A percentile compares a stretch with the other conserved stretches of the same genome.
These are phyloP conservation scores for Aurantiochytrium sp. DNA, from an alignment of 108 stramenopile species.

Conservation along the genomic window DNA sequence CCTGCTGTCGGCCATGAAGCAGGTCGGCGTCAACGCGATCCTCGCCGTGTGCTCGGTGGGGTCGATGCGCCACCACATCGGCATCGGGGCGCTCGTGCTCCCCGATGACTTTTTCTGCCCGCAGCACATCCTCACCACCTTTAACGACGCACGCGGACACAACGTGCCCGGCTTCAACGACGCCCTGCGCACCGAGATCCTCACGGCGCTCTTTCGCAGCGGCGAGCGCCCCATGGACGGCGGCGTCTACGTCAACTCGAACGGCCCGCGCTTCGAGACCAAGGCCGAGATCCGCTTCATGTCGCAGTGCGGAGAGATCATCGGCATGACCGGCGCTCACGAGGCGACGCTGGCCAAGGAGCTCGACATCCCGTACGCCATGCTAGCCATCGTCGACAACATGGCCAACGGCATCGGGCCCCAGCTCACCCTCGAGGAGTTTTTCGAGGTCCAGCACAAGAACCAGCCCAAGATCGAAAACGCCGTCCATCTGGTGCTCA, in stretches of 20 bases:
- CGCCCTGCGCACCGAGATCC: neutral
- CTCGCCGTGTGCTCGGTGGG: constrained; percentile 36
- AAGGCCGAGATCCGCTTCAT: constrained; percentile 36
- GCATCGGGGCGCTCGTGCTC: constrained; percentile 17
- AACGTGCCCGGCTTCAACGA: constrained; percentile 11
- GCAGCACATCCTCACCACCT: neutral
- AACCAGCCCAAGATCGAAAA: constrained; percentile 12
- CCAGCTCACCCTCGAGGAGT: constrained; percentile 21
- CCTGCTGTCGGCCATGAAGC: constrained; percentile 15
- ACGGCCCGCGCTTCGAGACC: constrained; percentile 40
- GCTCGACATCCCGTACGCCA: constrained; percentile 19
- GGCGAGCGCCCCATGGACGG: neutral
- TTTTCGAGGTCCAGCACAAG: constrained; percentile 4
- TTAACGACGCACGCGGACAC: constrained; percentile 24
- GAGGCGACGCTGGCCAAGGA: constrained; percentile 28
- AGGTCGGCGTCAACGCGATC: neutral
- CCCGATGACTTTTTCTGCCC: constrained; percentile 39
- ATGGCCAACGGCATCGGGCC: constrained; percentile 32
- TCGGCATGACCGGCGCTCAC: constrained; percentile 39
- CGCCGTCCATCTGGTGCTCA: constrained; percentile 14
- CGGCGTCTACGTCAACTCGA: constrained; percentile 33
- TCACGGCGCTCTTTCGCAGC: neutral
- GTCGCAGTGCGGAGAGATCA: constrained; percentile 18
- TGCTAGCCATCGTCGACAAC: constrained; percentile 35
- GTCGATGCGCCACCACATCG: neutral